Conservation (phyloP, 192 early-diverging fungal species). For the Entomortierella parvispora region DNA sequence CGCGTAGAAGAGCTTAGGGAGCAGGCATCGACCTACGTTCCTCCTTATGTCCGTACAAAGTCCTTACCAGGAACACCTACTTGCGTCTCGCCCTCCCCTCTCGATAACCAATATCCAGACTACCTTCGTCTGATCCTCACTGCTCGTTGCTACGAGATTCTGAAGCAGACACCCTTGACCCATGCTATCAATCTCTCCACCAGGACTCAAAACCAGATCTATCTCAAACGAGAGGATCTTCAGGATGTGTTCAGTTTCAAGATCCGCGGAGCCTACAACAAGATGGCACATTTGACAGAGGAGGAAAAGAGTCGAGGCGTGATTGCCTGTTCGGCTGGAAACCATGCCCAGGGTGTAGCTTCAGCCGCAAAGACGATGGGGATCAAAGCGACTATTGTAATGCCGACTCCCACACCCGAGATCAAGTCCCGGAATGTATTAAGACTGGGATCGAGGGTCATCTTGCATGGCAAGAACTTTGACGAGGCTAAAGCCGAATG, state of each 20-base stretch:
- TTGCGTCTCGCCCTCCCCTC: not conserved
- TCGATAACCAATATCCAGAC: constrained; percentile 65
- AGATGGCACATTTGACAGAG: constrained; percentile 80
- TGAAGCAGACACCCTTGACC: constrained; percentile 90
- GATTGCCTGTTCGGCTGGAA: constrained; percentile 96
- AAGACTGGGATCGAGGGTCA: constrained; percentile 89
- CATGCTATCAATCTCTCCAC: constrained; percentile 84
- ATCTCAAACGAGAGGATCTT: constrained; percentile 95
- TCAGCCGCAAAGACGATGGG: constrained; percentile 91
- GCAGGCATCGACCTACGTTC: constrained; percentile 16
- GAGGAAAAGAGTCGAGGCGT: constrained; percentile 88
- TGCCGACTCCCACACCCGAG: constrained; percentile 82
- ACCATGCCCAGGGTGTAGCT: constrained; percentile 98
- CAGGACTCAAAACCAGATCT: constrained; percentile 75
- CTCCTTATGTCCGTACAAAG: constrained; percentile 24
- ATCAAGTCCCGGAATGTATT: constrained; percentile 95
- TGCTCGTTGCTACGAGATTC: constrained; percentile 94
- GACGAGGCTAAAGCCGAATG: constrained; percentile 94
- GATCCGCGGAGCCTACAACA: constrained; percentile 97
- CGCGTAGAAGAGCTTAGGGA: too few species aligned
- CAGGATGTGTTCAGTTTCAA: constrained; percentile 99
- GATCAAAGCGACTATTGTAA: constrained; percentile 96
- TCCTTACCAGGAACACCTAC: constrained; percentile 16
- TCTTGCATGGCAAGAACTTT: constrained; percentile 92
- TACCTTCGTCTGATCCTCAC: constrained; percentile 95